A percentile compares a stretch with the other conserved stretches of the same genome.
phyloP scores from a whole-genome alignment of 129 eudicot species.

The Sambucus nigra region DNA sequence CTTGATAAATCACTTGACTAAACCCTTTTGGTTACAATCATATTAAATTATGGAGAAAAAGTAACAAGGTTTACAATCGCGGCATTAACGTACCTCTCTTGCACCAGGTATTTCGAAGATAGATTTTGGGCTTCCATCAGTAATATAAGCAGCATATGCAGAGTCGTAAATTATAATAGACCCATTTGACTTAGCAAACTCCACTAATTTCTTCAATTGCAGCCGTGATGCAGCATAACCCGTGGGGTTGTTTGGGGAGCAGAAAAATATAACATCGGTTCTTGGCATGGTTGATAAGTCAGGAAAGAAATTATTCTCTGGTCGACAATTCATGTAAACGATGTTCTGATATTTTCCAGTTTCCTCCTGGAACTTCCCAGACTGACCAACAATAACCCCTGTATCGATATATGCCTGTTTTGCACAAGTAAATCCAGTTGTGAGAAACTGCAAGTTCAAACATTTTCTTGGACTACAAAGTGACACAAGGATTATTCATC shows the following conservation, averaged over 20 bases:
- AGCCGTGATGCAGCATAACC: constrained; percentile 14
- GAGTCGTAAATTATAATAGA: constrained; percentile 17
- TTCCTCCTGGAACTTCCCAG: constrained; percentile 6
- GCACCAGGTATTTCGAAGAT: constrained; percentile 30
- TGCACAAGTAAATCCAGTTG: neutral
- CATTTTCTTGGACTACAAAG: too few species aligned
- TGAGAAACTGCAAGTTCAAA: neutral
- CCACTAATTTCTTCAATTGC: constrained; percentile 3
- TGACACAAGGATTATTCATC: too few species aligned
- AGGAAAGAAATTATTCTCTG: constrained; percentile 11
- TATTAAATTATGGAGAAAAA: too few species aligned
- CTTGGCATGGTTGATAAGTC: neutral
- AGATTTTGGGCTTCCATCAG: constrained; percentile 12
- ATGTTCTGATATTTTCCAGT: constrained; percentile 8
- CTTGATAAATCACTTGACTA: too few species aligned
- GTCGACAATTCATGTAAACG: constrained; percentile 12
- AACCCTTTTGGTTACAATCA: too few species aligned
- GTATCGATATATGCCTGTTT: constrained; percentile 21
- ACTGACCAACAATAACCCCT: constrained; percentile 14
- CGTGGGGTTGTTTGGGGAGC: constrained; percentile 19
- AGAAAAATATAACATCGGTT: constrained; percentile 15
- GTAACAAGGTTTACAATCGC: too few species aligned
- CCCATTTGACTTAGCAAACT: constrained; percentile 10
- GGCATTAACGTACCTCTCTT: constrained; percentile 13
- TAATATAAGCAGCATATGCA: constrained; percentile 12